A percentile compares a stretch with the other conserved stretches of the same genome.
These are phyloP conservation scores for Coniella vitis DNA, from an alignment of 2,329 filamentous ascomycete genomes.

Conservation along the genomic window DNA sequence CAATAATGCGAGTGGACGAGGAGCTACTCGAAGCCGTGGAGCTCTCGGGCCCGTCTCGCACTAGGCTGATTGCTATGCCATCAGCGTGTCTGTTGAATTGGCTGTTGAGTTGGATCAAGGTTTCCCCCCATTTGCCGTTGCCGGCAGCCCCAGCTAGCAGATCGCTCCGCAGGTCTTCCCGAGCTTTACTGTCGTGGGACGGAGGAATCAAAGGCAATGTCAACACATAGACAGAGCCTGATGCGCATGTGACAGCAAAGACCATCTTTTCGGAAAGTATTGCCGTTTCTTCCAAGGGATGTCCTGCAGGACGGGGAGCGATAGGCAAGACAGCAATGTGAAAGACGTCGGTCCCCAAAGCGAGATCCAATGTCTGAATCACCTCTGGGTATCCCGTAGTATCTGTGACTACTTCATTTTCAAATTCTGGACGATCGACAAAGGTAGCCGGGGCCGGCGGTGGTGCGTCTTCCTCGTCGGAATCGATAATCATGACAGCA, in stretches of 20 bases:
- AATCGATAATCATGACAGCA: conserved; percentile 56
- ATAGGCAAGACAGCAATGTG: conserved; percentile 51
- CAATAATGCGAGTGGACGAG: conserved; percentile 37
- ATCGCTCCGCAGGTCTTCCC: conserved; percentile 44
- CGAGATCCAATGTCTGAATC: conserved; percentile 54
- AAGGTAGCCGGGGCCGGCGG: conserved; percentile 25
- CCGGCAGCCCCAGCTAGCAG: conserved; percentile 49
- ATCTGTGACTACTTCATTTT: conserved; percentile 42
- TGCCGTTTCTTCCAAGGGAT: conserved; percentile 39
- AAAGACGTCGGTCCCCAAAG: conserved; percentile 47
- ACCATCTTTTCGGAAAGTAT: conserved; percentile 52
- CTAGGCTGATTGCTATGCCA: conserved; percentile 48
- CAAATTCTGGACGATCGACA: conserved; percentile 52
- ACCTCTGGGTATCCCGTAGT: conserved; percentile 45
- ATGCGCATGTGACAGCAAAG: conserved; percentile 54
- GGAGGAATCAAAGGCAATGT: conserved; percentile 56
- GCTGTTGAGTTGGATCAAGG: conserved; percentile 45
- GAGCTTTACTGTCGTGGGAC: conserved; percentile 51
- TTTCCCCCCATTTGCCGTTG: conserved; percentile 58
- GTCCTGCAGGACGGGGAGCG: conserved; percentile 40
- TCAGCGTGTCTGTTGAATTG: conserved; percentile 43
- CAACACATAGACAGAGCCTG: conserved; percentile 49
- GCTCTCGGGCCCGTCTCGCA: conserved; percentile 29
- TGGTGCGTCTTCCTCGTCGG: conserved; percentile 48
- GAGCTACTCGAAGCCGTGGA: conserved; percentile 18